These are phyloP conservation scores for Lactarius sanguifluus DNA, from an alignment of 768 basidiomycete species.

Conservation along the genomic window DNA sequence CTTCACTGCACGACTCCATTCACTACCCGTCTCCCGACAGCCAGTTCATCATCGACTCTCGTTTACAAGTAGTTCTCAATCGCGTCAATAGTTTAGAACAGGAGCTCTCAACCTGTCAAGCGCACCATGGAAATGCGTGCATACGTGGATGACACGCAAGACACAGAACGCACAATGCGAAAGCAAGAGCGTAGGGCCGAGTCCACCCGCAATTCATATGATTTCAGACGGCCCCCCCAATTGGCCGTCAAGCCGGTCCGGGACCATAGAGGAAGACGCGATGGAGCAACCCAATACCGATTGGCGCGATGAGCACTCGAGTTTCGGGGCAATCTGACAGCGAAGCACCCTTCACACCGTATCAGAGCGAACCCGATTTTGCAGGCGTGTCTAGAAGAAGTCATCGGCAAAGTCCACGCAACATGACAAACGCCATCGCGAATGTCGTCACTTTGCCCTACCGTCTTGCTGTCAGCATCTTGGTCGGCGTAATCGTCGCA, in stretches of 20 bases:
- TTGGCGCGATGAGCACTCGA: conserved; percentile 13
- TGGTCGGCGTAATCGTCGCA: conserved; percentile 22
- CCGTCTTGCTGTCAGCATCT: conserved; percentile 15
- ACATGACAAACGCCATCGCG: conserved; percentile 12
- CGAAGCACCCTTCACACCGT: not conserved
- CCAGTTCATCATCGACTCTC: conserved; percentile 36
- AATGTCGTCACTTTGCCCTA: conserved; percentile 29
- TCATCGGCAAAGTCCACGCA: not conserved
- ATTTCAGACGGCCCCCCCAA: conserved; percentile 35
- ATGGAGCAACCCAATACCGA: conserved; percentile 12
- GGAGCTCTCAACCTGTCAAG: conserved; percentile 43
- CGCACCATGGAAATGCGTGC: conserved; percentile 38
- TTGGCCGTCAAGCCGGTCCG: conserved; percentile 33
- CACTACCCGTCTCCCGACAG: conserved; percentile 52
- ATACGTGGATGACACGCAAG: conserved; percentile 52
- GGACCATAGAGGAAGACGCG: conserved; percentile 41
- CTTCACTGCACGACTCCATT: conserved; percentile 61
- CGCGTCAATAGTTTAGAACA: conserved; percentile 51
- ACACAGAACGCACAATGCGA: conserved; percentile 49
- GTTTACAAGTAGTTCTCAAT: conserved; percentile 38
- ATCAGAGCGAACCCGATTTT: conserved; percentile 1
- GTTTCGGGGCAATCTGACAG: conserved; percentile 18
- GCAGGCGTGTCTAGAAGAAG: not conserved
- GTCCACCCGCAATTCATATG: conserved; percentile 36
- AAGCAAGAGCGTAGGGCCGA: conserved; percentile 54